A percentile compares a stretch with the other conserved stretches of the same genome.
These are phyloP conservation scores for Chenopodium album DNA, from an alignment of 148 eudicot genomes.

Conservation along the genomic window DNA sequence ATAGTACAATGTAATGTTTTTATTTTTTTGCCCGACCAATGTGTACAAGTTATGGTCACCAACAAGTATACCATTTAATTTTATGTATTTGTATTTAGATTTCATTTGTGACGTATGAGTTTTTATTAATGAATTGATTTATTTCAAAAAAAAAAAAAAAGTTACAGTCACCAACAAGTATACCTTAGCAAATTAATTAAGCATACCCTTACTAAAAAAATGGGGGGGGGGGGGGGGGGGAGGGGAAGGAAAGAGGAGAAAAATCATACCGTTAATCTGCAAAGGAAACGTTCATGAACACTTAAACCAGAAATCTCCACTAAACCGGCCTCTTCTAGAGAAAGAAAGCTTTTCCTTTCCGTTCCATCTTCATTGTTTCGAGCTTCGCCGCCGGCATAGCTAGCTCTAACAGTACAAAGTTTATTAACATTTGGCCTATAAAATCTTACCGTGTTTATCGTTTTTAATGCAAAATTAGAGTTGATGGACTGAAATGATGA, in stretches of 20 bases:
- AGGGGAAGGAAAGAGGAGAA: not conserved
- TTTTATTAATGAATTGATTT: too few species aligned
- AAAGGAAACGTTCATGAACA: conserved; percentile 81
- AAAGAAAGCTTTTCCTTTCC: conserved; percentile 39
- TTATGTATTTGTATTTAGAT: too few species aligned
- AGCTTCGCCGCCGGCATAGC: not conserved
- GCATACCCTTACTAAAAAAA: not conserved
- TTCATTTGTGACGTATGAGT: too few species aligned
- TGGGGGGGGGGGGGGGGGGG: too few species aligned
- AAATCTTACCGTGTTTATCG: not conserved
- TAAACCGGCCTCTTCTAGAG: conserved; percentile 88
- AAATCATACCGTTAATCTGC: conserved; percentile 70
- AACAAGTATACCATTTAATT: too few species aligned
- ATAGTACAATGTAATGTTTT: too few species aligned
- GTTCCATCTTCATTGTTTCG: conserved; percentile 27
- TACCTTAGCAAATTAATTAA: too few species aligned
- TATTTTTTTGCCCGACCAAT: too few species aligned
- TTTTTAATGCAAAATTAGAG: not conserved
- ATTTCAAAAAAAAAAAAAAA: too few species aligned
- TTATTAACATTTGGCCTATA: conserved; percentile 11
- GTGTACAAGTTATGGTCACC: too few species aligned
- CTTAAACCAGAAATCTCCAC: conserved; percentile 76
- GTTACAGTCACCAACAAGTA: too few species aligned
- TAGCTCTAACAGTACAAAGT: conserved; percentile 33
- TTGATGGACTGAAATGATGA: conserved; percentile 13